A percentile compares a stretch with the other conserved stretches of the same genome.
Evolutionary conservation across 2,329 filamentous ascomycete genomes (phyloP).

Genomic region (Purpureocillium lavendulum): DNA sequence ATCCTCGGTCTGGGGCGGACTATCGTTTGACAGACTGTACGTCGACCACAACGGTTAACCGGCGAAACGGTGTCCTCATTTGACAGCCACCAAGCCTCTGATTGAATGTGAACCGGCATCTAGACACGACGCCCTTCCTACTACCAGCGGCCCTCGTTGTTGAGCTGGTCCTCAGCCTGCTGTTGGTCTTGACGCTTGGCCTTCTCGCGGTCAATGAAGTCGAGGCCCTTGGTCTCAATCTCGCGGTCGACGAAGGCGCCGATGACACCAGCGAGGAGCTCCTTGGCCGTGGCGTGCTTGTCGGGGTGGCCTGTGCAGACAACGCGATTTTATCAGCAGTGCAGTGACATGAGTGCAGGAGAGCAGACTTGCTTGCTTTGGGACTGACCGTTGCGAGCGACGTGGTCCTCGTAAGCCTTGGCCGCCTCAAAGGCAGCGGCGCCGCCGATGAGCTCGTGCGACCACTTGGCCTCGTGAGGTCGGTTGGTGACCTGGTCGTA

Average conservation of each 20-base stretch:
- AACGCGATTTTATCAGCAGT: neutral
- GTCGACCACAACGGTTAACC: too few relatives aligned
- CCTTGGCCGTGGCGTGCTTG: constrained; percentile 19
- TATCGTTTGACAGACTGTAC: too few relatives aligned
- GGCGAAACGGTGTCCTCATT: too few relatives aligned
- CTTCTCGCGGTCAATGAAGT: constrained; percentile 17
- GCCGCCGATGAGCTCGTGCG: constrained; percentile 20
- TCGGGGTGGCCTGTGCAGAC: constrained; percentile 14
- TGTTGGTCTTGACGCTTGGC: constrained; percentile 18
- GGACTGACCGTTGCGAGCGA: constrained; percentile 13
- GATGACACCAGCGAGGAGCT: constrained; percentile 17
- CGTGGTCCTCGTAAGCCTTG: constrained; percentile 22
- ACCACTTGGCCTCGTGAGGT: constrained; percentile 20
- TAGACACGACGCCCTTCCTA: too few relatives aligned
- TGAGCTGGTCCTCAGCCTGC: constrained; percentile 16
- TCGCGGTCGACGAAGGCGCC: constrained; percentile 22
- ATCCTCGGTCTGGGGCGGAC: too few relatives aligned
- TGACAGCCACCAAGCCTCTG: too few relatives aligned
- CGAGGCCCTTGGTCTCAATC: constrained; percentile 20
- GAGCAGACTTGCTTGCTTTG: too few relatives aligned
- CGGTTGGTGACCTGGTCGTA: constrained; percentile 16
- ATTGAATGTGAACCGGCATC: too few relatives aligned
- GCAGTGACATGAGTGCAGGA: too few relatives aligned
- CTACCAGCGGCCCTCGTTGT: constrained; percentile 8
- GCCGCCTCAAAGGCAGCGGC: constrained; percentile 21